Evolutionary conservation across 2,329 filamentous ascomycete genomes (phyloP), one percentile per base, ranked within the genome.

Genomic region (Trichoderma atrobrunneum): DNA sequence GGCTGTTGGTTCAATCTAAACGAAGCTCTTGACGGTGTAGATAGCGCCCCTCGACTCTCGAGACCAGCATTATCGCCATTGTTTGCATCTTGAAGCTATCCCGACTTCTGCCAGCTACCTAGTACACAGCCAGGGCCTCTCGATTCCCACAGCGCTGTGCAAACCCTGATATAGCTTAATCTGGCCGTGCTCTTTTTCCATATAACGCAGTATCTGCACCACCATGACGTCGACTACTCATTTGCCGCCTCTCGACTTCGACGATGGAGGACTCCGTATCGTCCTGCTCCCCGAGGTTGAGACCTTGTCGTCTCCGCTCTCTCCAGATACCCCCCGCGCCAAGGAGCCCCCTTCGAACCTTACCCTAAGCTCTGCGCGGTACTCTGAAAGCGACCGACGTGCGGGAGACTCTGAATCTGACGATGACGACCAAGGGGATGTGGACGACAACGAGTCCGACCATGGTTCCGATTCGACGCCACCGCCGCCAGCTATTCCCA

Each of bases 191-290:
- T 43, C 18, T 24, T 26, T 26, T 26, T 48, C 7, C 8, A 18
- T 32, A 64, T 51, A 28, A n/a, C 30, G 28, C 24, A n/a, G 57
- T 16, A 51, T 48, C 34, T 61, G 43, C 21, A 60, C 39, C 72
- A 43, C 59, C 70, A 79, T 81, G 78, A 75, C 78, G 39, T 75
- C 76, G 48, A 76, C 74, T 54, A 54, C 48, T 66, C 77, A 76
- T 48, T 75, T 80, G 32, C 78, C 78, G 36, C 78, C 79, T 48
- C 75, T 80, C 56, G 77, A 77, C 64, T 78, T 78, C 51, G 75
- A 75, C 62, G 76, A 76, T 24, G 76, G 74, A 32, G 77, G 76
- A 43, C 74, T 80, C 11, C 79, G 78, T 72, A 78, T 80, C 30
- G 78, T 79, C 32, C 76, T 80, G 30, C 75, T 79, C 14, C 78